Evolutionary conservation across 129 eudicot species (phyloP).

Genomic region (Ambrosia trifida): DNA sequence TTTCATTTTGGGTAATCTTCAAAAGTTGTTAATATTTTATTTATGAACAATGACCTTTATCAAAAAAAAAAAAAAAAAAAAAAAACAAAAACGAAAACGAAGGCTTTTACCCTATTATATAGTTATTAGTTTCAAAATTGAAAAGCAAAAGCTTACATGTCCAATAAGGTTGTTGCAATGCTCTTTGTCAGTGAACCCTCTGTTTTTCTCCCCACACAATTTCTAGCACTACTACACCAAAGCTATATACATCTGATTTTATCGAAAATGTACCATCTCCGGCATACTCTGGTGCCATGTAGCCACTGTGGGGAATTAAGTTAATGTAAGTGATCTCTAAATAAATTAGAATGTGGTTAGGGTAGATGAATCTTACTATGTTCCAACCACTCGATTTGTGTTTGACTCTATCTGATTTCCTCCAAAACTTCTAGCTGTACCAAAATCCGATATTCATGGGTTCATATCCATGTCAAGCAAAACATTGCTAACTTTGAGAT

Average conservation of each 20-base stretch:
- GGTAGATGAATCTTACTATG: conserved; percentile 31
- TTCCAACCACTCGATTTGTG: conserved; percentile 48
- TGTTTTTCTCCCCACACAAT: conserved; percentile 46
- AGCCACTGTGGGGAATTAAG: conserved; percentile 26
- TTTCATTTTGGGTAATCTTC: too few relatives aligned
- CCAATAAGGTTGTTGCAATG: conserved; percentile 46
- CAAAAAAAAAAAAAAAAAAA: too few relatives aligned
- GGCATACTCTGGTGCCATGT: conserved; percentile 51
- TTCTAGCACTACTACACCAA: conserved; percentile 42
- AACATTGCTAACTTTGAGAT: conserved; percentile 42
- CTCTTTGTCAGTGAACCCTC: conserved; percentile 38
- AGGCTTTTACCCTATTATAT: too few relatives aligned
- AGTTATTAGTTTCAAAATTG: neutral
- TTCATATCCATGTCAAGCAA: conserved; percentile 44
- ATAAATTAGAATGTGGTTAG: neutral
- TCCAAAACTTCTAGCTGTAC: conserved; percentile 44
- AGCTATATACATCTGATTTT: conserved; percentile 51
- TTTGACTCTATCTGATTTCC: conserved; percentile 42
- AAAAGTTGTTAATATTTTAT: too few relatives aligned
- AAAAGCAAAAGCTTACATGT: conserved; percentile 37
- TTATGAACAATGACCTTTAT: too few relatives aligned
- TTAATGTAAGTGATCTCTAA: neutral
- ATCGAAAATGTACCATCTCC: conserved; percentile 41
- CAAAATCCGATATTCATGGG: conserved; percentile 47
- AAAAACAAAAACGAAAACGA: too few relatives aligned